These are phyloP conservation scores for Plectosphaerella sp. DNA, from an alignment of 2,329 filamentous ascomycete genomes.

Conservation along the genomic window DNA sequence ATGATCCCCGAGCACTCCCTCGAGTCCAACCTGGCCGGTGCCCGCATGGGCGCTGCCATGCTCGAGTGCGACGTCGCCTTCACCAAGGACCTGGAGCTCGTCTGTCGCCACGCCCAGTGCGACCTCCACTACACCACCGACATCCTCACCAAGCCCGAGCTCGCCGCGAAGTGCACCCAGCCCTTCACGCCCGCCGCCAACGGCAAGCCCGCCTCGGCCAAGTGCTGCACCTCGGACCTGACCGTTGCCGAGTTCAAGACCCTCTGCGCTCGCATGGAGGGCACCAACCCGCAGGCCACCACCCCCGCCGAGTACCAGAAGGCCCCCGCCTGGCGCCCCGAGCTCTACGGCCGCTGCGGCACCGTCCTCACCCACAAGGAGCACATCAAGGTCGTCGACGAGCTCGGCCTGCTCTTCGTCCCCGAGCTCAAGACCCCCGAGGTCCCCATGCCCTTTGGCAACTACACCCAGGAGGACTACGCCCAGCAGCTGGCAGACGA, in stretches of 20 bases:
- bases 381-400: constrained; percentile 56
- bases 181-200: constrained; percentile 55
- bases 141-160: constrained; percentile 56
- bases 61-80: constrained; percentile 67
- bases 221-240: constrained; percentile 69
- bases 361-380: constrained; percentile 58
- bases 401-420: constrained; percentile 57
- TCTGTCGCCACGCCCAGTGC: constrained; percentile 64
- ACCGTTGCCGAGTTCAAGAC: constrained; percentile 63
- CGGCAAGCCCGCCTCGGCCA: constrained; percentile 50
- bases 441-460: constrained; percentile 70
- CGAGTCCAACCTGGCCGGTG: constrained; percentile 55
- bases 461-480: constrained; percentile 62
- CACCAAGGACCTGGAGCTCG: constrained; percentile 60
- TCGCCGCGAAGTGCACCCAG: constrained; percentile 58
- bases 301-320: constrained; percentile 53
- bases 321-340: constrained; percentile 58
- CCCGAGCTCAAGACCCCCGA: constrained; percentile 64
- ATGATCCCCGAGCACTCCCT: constrained; percentile 61
- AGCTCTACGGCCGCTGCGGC: constrained; percentile 61
- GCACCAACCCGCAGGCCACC: constrained; percentile 52
- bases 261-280: constrained; percentile 69
- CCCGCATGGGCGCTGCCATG: constrained; percentile 63
- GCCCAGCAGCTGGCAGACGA: constrained; percentile 62
- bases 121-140: constrained; percentile 67